A percentile compares a stretch with the other conserved stretches of the same genome.
These are phyloP conservation scores for Mallotus japonicus DNA, from an alignment of 441 rosid genomes.

Conservation along the genomic window DNA sequence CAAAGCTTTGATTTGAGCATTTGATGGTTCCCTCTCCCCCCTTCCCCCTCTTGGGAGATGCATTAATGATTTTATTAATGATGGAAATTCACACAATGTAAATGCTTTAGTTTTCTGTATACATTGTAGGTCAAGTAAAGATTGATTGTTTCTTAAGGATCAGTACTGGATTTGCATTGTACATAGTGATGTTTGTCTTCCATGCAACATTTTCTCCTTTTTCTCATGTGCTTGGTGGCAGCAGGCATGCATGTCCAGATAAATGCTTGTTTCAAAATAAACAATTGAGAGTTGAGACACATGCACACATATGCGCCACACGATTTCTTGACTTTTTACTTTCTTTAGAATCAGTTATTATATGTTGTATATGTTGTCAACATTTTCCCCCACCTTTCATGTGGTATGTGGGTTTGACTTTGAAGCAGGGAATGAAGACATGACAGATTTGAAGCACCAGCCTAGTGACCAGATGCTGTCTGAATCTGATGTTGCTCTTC, in stretches of 20 bases:
- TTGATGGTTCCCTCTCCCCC: not conserved
- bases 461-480: slow-evolving; percentile 45
- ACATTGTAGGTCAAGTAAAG: not conserved
- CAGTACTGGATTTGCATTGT: not conserved
- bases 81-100: not conserved
- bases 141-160: not conserved
- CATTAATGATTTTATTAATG: too few relatives aligned
- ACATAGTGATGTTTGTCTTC: not conserved
- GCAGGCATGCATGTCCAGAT: not conserved
- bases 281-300: not conserved
- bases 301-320: not conserved
- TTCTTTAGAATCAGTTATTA: not conserved
- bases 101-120: not conserved
- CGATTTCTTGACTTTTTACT: not conserved
- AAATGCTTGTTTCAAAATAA: not conserved
- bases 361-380: not conserved
- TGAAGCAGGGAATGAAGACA: slow-evolving; percentile 53
- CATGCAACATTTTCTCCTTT: not conserved
- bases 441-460: slow-evolving; percentile 42
- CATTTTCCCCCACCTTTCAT: not conserved
- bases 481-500: slow-evolving; percentile 54
- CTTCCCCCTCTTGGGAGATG: too few relatives aligned
- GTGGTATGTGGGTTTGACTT: slow-evolving; percentile 26
- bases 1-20: slow-evolving; percentile 3
- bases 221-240: not conserved